Percentiles rank a stretch among this genome's conserved stretches.
phyloP scores from a whole-genome alignment of 345 rosid genomes.

The Citrus australasica region DNA sequence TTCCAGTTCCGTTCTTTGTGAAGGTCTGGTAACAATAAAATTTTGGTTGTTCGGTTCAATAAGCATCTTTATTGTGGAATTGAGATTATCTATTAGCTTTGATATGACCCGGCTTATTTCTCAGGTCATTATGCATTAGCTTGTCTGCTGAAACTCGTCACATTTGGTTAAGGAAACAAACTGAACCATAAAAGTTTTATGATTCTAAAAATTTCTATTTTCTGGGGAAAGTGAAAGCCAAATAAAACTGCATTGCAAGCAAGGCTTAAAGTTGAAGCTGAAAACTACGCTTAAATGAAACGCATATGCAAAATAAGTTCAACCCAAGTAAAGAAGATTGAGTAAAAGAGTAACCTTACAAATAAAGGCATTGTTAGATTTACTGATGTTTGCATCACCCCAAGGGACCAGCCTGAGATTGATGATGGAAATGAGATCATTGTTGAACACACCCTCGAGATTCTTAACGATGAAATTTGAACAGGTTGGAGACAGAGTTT shows the following conservation, averaged over 20 bases:
- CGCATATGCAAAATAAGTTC: background rate
- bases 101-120: background rate
- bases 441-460: conserved; percentile 28
- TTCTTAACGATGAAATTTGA: conserved; percentile 31
- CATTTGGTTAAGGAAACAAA: background rate
- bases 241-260: background rate
- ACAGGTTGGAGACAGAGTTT: conserved; percentile 26
- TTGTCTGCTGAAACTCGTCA: background rate
- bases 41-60: background rate
- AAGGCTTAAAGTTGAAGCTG: background rate
- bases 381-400: conserved; percentile 30
- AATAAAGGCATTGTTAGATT: conserved; percentile 8
- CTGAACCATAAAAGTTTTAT: too few relatives aligned
- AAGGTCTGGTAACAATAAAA: background rate
- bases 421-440: conserved; percentile 35
- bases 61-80: background rate
- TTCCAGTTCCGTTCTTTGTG: background rate
- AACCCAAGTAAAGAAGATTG: background rate
- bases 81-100: background rate
- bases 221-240: too few relatives aligned
- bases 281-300: background rate
- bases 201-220: too few relatives aligned
- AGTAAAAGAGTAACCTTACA: conserved; percentile 29
- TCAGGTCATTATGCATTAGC: background rate
- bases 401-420: conserved; percentile 48